Conservation (phyloP, 371 early-diverging fungal species). For the Blastocladiella emersonii region DNA sequence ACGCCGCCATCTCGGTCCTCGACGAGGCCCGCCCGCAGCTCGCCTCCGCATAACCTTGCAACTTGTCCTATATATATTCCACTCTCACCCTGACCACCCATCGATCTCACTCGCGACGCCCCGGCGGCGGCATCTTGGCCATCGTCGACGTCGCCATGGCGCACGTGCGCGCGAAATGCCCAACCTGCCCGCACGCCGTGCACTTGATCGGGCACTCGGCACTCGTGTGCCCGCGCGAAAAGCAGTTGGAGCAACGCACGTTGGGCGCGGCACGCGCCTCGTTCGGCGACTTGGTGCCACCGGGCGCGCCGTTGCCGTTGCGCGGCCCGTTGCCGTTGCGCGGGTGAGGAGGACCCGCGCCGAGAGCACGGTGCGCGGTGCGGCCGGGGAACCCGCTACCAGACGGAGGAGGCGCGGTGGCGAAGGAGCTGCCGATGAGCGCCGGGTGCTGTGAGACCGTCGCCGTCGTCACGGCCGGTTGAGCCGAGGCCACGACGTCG, state of each 20-base stretch:
- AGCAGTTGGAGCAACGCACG: not conserved
- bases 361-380: too few species aligned
- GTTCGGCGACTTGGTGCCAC: not conserved
- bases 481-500: too few species aligned
- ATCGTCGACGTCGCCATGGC: not conserved
- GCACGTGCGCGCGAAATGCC: not conserved
- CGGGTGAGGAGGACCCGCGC: not conserved
- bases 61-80: too few species aligned
- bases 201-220: not conserved
- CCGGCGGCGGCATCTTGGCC: too few species aligned
- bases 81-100: too few species aligned
- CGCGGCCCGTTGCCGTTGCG: not conserved
- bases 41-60: not conserved
- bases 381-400: too few species aligned
- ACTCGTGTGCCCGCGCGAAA: not conserved
- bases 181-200: not conserved
- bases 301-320: not conserved
- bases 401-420: too few species aligned
- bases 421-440: too few species aligned
- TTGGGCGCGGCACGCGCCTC: not conserved
- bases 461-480: too few species aligned
- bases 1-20: not conserved
- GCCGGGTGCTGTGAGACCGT: too few species aligned
- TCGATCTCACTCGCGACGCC: too few species aligned
- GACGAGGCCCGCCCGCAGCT: not conserved